Evolutionary conservation across 805 yeast genomes (phyloP).

Genomic region (Starmerella bacillaris): DNA sequence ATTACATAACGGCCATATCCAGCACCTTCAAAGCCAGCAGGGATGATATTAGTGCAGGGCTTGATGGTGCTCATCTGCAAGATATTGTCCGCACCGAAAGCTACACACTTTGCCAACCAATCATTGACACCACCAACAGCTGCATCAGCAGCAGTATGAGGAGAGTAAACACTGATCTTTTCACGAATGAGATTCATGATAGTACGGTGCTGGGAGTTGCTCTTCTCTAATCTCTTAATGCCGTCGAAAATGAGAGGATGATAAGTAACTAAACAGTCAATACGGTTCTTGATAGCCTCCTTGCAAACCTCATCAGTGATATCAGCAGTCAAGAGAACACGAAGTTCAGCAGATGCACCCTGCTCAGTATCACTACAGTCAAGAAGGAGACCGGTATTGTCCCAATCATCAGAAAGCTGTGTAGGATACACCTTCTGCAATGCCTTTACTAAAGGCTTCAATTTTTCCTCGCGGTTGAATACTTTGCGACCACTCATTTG

Average conservation of each 20-base stretch:
- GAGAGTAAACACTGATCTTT: constrained; percentile 79
- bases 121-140: constrained; percentile 88
- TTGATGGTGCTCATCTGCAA: constrained; percentile 16
- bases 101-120: constrained; percentile 56
- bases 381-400: constrained; percentile 78
- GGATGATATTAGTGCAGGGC: too few relatives aligned
- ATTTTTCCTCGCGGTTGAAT: constrained; percentile 2
- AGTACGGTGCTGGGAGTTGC: constrained; percentile 68
- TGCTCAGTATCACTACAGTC: constrained; percentile 32
- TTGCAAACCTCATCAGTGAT: constrained; percentile 66
- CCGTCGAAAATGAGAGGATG: constrained; percentile 91
- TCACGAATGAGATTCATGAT: constrained; percentile 51
- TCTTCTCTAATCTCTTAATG: constrained; percentile 49
- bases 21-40: constrained; percentile 30
- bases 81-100: constrained; percentile 18
- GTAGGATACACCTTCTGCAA: constrained; percentile 65
- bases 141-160: constrained; percentile 93
- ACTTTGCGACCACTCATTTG: too few relatives aligned
- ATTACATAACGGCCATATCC: constrained; percentile 70
- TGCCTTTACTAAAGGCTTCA: constrained; percentile 11
- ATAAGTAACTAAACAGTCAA: constrained; percentile 60
- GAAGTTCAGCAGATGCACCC: constrained; percentile 17
- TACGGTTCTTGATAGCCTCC: constrained; percentile 49
- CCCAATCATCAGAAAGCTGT: constrained; percentile 84
- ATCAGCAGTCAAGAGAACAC: constrained; percentile 58